phyloP scores from a whole-genome alignment of 176 grass and related monocot species.

The Cenchrus purpureus region DNA sequence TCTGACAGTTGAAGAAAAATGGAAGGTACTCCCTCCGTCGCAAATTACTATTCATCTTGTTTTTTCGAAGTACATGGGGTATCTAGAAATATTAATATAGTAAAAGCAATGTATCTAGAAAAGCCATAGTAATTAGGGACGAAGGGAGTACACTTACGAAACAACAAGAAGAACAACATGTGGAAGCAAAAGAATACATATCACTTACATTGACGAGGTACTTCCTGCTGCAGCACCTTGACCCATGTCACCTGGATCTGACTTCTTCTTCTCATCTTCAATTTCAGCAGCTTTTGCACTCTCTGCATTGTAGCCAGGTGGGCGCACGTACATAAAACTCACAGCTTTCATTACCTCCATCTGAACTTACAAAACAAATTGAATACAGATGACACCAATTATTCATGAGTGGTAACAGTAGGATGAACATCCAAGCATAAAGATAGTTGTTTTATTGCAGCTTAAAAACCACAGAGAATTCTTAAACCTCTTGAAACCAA shows the following conservation, averaged over 20 bases:
- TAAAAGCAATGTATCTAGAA: too few species aligned
- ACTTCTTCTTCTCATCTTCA: constrained; percentile 78
- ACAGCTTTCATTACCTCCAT: constrained; percentile 97
- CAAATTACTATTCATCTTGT: too few species aligned
- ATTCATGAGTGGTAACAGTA: constrained; percentile 21
- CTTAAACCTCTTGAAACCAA: constrained; percentile 15
- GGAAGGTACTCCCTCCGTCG: background rate
- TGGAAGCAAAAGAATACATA: constrained; percentile 23
- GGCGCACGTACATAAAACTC: constrained; percentile 97
- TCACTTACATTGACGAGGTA: constrained; percentile 61
- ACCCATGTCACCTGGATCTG: constrained; percentile 43
- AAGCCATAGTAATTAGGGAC: too few species aligned
- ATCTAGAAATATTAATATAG: too few species aligned
- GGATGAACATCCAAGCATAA: background rate
- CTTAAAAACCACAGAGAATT: background rate
- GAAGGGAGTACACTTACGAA: too few species aligned
- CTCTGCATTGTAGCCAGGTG: constrained; percentile 92
- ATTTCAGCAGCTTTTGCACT: constrained; percentile 96
- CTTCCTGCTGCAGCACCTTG: constrained; percentile 47
- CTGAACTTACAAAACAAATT: constrained; percentile 55
- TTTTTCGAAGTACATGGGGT: too few species aligned
- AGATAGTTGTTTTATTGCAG: background rate
- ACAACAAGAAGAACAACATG: background rate
- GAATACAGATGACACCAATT: background rate
- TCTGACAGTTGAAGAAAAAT: background rate